Conservation (phyloP, 768 basidiomycete species). For the Suillus luteus region DNA sequence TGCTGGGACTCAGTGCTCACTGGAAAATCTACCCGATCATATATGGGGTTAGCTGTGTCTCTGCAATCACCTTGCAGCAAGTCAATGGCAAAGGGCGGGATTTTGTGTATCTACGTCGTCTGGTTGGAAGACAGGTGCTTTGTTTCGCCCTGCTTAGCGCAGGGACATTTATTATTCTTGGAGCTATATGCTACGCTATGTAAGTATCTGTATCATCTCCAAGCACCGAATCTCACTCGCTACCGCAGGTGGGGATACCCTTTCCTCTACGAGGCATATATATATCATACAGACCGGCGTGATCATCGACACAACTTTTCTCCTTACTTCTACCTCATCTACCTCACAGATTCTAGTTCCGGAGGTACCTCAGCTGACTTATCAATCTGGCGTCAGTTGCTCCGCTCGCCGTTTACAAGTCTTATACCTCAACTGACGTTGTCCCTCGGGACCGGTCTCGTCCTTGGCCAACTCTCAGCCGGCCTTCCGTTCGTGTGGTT, state of each 20-base stretch:
- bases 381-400: slow-evolving; percentile 42
- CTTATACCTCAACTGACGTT: slow-evolving; percentile 84
- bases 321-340: slow-evolving; percentile 94
- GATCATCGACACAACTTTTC: slow-evolving; percentile 99
- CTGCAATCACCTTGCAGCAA: slow-evolving; percentile 27
- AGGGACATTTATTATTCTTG: slow-evolving; percentile 64
- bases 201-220: slow-evolving; percentile 41
- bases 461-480: slow-evolving; percentile 56
- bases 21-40: slow-evolving; percentile 98
- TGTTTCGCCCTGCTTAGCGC: slow-evolving; percentile 73
- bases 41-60: slow-evolving; percentile 78
- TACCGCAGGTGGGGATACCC: slow-evolving; percentile 85
- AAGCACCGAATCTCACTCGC: slow-evolving; percentile 6
- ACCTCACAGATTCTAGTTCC: slow-evolving; percentile 71
- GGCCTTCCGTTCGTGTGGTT: slow-evolving; percentile 87
- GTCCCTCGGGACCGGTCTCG: slow-evolving; percentile 69
- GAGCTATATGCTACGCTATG: slow-evolving; percentile 71
- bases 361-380: slow-evolving; percentile 20
- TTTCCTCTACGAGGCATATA: slow-evolving; percentile 88
- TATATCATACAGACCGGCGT: slow-evolving; percentile 88
- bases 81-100: slow-evolving; percentile 25
- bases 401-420: slow-evolving; percentile 75
- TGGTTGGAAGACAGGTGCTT: slow-evolving; percentile 54
- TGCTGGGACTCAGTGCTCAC: slow-evolving; percentile 83
- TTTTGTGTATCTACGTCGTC: slow-evolving; percentile 33